Conservation (phyloP, 169 alveolate species). For the Plasmodium reichenowi region DNA sequence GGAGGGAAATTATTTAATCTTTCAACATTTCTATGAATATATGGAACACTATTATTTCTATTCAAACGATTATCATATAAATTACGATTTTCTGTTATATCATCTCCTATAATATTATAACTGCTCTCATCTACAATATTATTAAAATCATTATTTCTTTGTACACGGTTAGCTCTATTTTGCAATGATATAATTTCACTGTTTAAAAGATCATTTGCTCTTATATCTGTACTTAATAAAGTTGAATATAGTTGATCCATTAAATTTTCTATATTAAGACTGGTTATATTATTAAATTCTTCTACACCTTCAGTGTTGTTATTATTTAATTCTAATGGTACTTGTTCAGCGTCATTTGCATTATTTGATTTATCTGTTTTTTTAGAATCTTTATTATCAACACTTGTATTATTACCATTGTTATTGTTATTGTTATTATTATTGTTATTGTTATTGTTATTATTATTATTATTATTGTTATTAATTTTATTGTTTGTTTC, state of each 20-base stretch:
- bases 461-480: background rate
- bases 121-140: slow-evolving; percentile 17
- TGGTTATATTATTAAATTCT: background rate
- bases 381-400: slow-evolving; percentile 1
- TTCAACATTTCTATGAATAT: slow-evolving; percentile 40
- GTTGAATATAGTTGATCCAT: slow-evolving; percentile 57
- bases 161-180: slow-evolving; percentile 23
- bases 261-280: slow-evolving; percentile 34
- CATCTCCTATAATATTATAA: slow-evolving; percentile 9
- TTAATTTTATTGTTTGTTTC: slow-evolving; percentile 9
- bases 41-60: slow-evolving; percentile 3
- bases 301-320: background rate
- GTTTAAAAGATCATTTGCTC: slow-evolving; percentile 19
- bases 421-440: slow-evolving; percentile 1
- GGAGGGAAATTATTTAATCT: slow-evolving; percentile 21
- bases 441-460: background rate
- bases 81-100: slow-evolving; percentile 9
- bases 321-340: background rate
- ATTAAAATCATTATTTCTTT: slow-evolving; percentile 15
- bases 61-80: background rate
- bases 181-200: background rate
- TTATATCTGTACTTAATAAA: slow-evolving; percentile 20
- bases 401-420: background rate
- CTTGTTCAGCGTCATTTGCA: background rate
- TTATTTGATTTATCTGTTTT: background rate